phyloP scores from a whole-genome alignment of 306 rosid species.

The Senna tora region DNA sequence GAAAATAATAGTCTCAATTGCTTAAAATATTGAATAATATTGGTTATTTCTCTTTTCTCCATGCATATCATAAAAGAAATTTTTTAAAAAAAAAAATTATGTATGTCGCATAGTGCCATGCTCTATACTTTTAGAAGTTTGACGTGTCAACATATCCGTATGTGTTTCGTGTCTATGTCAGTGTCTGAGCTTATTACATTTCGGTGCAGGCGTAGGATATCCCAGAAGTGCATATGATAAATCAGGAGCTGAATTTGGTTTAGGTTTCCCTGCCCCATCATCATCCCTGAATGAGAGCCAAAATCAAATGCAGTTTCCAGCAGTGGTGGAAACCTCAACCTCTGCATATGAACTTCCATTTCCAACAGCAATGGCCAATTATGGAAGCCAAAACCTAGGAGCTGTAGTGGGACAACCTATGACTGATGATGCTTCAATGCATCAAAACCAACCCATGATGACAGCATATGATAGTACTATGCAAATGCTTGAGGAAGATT shows the following conservation, averaged over 20 bases:
- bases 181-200: too few species aligned
- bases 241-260: not conserved
- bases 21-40: too few species aligned
- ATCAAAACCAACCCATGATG: slow-evolving; percentile 28
- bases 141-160: too few species aligned
- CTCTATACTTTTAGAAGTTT: too few species aligned
- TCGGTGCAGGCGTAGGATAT: slow-evolving; percentile 1
- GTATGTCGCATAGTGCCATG: too few species aligned
- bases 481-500: slow-evolving; percentile 43
- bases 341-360: slow-evolving; percentile 15
- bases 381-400: slow-evolving; percentile 31
- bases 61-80: too few species aligned
- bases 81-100: too few species aligned
- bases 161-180: too few species aligned
- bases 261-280: slow-evolving; percentile 5
- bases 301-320: slow-evolving; percentile 26
- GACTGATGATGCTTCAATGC: slow-evolving; percentile 28
- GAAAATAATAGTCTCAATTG: too few species aligned
- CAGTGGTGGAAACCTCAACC: not conserved
- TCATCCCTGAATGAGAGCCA: slow-evolving; percentile 20
- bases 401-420: slow-evolving; percentile 1
- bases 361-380: slow-evolving; percentile 13
- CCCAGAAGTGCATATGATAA: not conserved
- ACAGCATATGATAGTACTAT: slow-evolving; percentile 30
- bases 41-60: too few species aligned